Evolutionary conservation across 1,139 yeast genomes (phyloP).

Genomic region (Diutina ranongensis): DNA sequence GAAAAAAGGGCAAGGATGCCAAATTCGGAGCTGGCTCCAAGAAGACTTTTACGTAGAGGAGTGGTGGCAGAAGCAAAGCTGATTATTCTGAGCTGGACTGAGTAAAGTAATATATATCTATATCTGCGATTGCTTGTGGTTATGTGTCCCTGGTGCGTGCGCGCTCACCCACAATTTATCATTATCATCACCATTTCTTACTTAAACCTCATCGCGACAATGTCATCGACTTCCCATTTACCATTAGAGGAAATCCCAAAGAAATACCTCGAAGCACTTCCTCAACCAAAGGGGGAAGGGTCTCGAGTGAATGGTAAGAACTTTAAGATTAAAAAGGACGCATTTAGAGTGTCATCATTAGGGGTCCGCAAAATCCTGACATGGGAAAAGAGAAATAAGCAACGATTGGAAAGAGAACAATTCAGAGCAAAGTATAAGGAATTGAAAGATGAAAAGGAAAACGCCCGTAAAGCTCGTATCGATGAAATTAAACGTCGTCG

Average conservation of each 20-base stretch:
- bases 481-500: conserved; percentile 51
- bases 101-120: too few relatives aligned
- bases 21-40: background rate
- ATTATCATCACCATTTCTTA: background rate
- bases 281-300: conserved; percentile 28
- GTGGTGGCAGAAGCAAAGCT: conserved; percentile 1
- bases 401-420: conserved; percentile 29
- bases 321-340: conserved; percentile 44
- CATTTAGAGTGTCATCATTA: conserved; percentile 29
- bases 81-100: conserved; percentile 5
- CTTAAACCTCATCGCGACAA: background rate
- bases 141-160: background rate
- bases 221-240: conserved; percentile 2
- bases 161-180: too few relatives aligned
- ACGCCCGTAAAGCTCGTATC: conserved; percentile 36
- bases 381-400: conserved; percentile 22
- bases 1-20: background rate
- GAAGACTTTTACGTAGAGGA: background rate
- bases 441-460: conserved; percentile 51
- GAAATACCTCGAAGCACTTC: background rate
- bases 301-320: conserved; percentile 40
- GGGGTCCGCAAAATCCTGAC: conserved; percentile 11
- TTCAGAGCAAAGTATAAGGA: conserved; percentile 43
- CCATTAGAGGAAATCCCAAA: conserved; percentile 1
- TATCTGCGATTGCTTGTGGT: background rate